Conservation (phyloP, 352 stramenopile genomes). For the Blastocystis sp. region DNA sequence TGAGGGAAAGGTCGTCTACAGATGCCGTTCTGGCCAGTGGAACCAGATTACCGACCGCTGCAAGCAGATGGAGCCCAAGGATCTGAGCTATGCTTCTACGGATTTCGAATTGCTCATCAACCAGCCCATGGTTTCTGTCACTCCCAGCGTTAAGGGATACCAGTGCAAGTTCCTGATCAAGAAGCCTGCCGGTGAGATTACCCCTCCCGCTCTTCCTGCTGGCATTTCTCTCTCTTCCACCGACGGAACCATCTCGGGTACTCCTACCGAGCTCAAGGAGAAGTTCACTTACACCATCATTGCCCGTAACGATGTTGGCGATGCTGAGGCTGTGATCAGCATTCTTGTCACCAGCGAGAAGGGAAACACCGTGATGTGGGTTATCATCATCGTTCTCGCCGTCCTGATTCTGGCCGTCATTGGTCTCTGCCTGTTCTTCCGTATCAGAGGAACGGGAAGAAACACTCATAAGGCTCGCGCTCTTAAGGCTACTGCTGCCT, state of each 20-base stretch:
- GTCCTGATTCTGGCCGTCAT: slow-evolving; percentile 46
- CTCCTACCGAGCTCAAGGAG: slow-evolving; percentile 53
- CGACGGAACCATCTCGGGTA: slow-evolving; percentile 49
- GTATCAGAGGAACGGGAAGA: slow-evolving; percentile 61
- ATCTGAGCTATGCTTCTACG: slow-evolving; percentile 20
- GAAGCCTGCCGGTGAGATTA: slow-evolving; percentile 1
- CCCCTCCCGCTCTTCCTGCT: slow-evolving; percentile 25
- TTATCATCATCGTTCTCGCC: slow-evolving; percentile 49
- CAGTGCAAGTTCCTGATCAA: slow-evolving; percentile 48
- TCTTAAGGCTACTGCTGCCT: slow-evolving; percentile 49
- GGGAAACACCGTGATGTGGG: slow-evolving; percentile 29
- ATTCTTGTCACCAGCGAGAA: slow-evolving; percentile 30
- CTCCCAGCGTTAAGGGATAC: slow-evolving; percentile 21
- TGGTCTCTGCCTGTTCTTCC: slow-evolving; percentile 29
- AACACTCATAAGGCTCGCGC: slow-evolving; percentile 7
- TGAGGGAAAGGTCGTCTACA: not conserved
- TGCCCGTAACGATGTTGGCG: slow-evolving; percentile 18
- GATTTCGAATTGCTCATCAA: slow-evolving; percentile 40
- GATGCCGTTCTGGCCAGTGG: not conserved
- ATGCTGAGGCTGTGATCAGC: not conserved
- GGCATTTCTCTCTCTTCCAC: slow-evolving; percentile 15
- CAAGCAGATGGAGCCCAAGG: not conserved
- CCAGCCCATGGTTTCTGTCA: slow-evolving; percentile 25
- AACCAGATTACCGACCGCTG: not conserved
- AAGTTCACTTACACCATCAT: slow-evolving; percentile 17